A percentile compares a stretch with the other conserved stretches of the same genome.
phyloP scores from a whole-genome alignment of 257 asterid species.

The Verbascum thapsus region DNA sequence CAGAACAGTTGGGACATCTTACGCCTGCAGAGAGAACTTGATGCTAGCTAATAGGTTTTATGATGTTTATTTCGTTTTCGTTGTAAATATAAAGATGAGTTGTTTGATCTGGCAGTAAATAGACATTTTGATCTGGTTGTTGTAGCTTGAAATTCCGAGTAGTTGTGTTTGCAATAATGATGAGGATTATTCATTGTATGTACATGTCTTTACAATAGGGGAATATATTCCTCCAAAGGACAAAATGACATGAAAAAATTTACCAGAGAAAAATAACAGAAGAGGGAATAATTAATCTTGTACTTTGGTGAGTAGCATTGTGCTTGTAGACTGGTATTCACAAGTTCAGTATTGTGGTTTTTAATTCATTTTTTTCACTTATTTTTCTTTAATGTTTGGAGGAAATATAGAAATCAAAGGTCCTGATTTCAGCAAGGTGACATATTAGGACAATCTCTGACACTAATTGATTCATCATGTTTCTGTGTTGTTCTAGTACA shows the following conservation, averaged over 20 bases:
- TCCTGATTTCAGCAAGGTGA: not conserved
- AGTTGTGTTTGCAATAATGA: not conserved
- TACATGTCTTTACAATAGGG: slow-evolving; percentile 9
- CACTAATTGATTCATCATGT: too few relatives aligned
- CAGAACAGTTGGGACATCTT: slow-evolving; percentile 80
- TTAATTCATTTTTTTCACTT: too few relatives aligned
- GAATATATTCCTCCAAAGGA: slow-evolving; percentile 20
- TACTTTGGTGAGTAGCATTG: not conserved
- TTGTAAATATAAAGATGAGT: slow-evolving; percentile 39
- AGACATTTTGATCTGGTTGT: slow-evolving; percentile 24
- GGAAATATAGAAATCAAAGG: not conserved
- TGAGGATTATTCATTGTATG: not conserved
- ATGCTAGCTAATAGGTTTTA: slow-evolving; percentile 40
- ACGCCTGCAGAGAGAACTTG: slow-evolving; percentile 81
- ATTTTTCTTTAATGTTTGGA: not conserved
- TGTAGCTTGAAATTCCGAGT: not conserved
- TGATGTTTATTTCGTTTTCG: slow-evolving; percentile 29
- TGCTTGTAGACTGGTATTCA: slow-evolving; percentile 10
- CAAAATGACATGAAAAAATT: not conserved
- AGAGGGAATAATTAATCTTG: not conserved
- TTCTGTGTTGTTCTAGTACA: too few relatives aligned
- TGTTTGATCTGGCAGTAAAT: slow-evolving; percentile 37
- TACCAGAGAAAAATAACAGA: not conserved
- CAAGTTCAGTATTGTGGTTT: slow-evolving; percentile 21
- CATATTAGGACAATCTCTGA: not conserved